These are phyloP conservation scores for Aspergillus sp. DNA, from an alignment of 2,329 filamentous ascomycete genomes.

Conservation along the genomic window DNA sequence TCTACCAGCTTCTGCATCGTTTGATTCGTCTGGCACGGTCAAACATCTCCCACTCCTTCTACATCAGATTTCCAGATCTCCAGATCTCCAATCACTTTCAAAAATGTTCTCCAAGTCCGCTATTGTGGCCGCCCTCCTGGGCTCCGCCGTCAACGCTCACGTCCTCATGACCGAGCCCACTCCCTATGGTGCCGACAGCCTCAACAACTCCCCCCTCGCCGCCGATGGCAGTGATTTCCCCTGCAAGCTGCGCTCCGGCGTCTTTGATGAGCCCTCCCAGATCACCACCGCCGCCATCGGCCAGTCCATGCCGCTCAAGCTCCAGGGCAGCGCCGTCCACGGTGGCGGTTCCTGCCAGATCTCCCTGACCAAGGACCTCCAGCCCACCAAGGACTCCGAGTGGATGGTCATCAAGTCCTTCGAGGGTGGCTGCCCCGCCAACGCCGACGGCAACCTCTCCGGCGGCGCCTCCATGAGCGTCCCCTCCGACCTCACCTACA, in stretches of 20 bases:
- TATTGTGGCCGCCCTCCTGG: constrained; percentile 47
- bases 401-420: constrained; percentile 92
- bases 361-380: constrained; percentile 73
- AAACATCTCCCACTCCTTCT: constrained; percentile 18
- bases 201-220: constrained; percentile 64
- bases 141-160: constrained; percentile 65
- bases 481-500: constrained; percentile 64
- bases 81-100: background rate
- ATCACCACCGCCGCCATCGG: constrained; percentile 65
- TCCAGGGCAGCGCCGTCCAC: constrained; percentile 73
- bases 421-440: constrained; percentile 77
- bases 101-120: constrained; percentile 29
- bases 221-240: constrained; percentile 68
- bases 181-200: constrained; percentile 54
- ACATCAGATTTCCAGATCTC: constrained; percentile 18
- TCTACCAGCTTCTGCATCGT: constrained; percentile 5
- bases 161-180: constrained; percentile 68
- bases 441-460: constrained; percentile 57
- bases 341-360: constrained; percentile 93
- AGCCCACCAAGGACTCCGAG: constrained; percentile 62
- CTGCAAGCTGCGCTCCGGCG: constrained; percentile 65
- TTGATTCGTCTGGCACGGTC: constrained; percentile 37
- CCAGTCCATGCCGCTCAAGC: constrained; percentile 58
- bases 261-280: constrained; percentile 40
- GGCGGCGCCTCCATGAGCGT: constrained; percentile 44